Evolutionary conservation across 192 early-diverging fungal genomes (phyloP).

Genomic region (Backusella psychrophila): DNA sequence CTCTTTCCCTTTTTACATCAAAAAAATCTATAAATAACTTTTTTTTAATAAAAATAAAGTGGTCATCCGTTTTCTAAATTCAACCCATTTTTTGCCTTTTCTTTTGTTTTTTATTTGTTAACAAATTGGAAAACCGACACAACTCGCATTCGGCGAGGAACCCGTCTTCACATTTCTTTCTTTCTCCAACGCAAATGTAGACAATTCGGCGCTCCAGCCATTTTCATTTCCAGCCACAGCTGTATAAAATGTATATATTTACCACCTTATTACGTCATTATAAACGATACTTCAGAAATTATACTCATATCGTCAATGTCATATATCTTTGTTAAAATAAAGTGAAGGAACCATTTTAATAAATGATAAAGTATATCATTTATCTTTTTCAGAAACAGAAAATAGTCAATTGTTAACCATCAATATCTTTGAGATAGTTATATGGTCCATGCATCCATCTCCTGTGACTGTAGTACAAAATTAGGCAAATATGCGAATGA

Average conservation of each 20-base stretch:
- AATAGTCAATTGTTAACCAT: neutral
- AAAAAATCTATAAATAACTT: neutral
- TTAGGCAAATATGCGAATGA: too few relatives aligned
- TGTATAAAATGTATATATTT: neutral
- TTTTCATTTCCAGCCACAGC: neutral
- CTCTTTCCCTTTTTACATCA: neutral
- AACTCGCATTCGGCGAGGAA: neutral
- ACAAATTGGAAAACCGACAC: neutral
- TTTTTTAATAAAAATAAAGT: neutral
- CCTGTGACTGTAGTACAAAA: too few relatives aligned
- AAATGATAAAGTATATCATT: neutral
- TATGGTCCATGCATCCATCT: neutral
- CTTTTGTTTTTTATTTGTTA: neutral
- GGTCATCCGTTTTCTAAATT: neutral
- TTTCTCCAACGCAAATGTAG: too few relatives aligned
- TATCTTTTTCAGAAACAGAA: neutral
- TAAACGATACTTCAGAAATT: too few relatives aligned
- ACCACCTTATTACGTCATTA: too few relatives aligned
- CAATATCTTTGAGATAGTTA: neutral
- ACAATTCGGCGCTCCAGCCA: neutral
- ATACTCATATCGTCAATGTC: too few relatives aligned
- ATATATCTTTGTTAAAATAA: neutral
- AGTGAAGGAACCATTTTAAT: neutral
- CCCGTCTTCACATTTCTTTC: neutral
- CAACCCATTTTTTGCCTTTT: neutral